Conservation (phyloP, 2,329 filamentous ascomycete genomes). For the Leptographium procerum region DNA sequence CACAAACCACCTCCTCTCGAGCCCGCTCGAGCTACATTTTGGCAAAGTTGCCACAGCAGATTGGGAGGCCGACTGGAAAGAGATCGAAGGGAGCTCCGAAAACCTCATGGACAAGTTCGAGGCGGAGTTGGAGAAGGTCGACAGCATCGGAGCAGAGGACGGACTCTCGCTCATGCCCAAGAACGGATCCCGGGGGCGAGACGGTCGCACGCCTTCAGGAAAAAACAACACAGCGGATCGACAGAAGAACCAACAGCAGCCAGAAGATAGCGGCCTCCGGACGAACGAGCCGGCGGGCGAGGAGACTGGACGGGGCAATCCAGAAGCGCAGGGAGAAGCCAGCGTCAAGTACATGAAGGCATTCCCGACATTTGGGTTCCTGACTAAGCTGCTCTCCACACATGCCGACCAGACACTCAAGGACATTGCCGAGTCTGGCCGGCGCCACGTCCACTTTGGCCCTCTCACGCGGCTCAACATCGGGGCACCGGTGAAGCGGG, state of each 20-base stretch:
- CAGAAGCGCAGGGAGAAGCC: slow-evolving; percentile 17
- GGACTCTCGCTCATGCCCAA: background rate
- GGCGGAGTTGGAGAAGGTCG: slow-evolving; percentile 7
- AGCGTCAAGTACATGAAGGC: slow-evolving; percentile 30
- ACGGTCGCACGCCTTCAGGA: background rate
- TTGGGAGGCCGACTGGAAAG: slow-evolving; percentile 34
- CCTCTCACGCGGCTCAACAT: slow-evolving; percentile 35
- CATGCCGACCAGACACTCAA: slow-evolving; percentile 53
- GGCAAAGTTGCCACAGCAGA: slow-evolving; percentile 37
- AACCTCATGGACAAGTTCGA: slow-evolving; percentile 28
- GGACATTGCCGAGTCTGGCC: slow-evolving; percentile 58
- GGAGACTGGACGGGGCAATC: background rate
- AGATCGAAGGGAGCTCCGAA: slow-evolving; percentile 20
- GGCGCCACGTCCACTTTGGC: slow-evolving; percentile 57
- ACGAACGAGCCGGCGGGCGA: background rate
- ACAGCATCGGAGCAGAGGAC: background rate
- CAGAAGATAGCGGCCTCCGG: background rate
- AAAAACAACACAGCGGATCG: background rate
- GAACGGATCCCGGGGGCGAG: background rate
- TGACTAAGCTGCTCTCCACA: slow-evolving; percentile 45
- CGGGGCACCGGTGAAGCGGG: slow-evolving; percentile 31
- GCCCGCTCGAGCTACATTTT: slow-evolving; percentile 53
- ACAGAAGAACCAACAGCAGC: background rate
- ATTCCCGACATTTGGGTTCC: slow-evolving; percentile 50
- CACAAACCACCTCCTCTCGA: slow-evolving; percentile 53